Evolutionary conservation across 148 eudicot genomes (phyloP), one percentile per base, ranked within the genome.

Genomic region (Simmondsia chinensis): DNA sequence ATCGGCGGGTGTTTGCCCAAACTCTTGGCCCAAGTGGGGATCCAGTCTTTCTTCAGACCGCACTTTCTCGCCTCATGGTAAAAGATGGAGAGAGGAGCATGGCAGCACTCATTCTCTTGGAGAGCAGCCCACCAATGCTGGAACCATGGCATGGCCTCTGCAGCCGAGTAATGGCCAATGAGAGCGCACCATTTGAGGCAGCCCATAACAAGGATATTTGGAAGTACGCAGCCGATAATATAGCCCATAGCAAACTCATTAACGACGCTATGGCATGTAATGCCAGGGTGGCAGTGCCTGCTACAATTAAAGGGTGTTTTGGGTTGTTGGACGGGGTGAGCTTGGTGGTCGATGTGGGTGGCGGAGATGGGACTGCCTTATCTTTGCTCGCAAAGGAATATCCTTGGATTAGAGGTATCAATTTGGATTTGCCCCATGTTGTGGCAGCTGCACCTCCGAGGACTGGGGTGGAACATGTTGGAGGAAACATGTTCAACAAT

Each of bases 351-450:
- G 95, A 82, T 47, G 95, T 86, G 0, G 87, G 91, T 0, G 95
- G 95, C 4, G 95, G 91, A 1, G 54, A 75, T 58, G 95, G 89
- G 7, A 72, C 78, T 0, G 31, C 76, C 1, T 34, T 72, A 30
- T 25, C 50, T n/a, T 20, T 57, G 46, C 42, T 78, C 32, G 75
- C 75, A 2, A 46, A 71, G 60, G 74, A 62, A 0, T 73, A 25
- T 42, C 80, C 86, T 28, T 66, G 71, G 75, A 45, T 78, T 56
- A 49, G 43, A 10, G 87, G 81, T 19, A 73, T 82, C 18, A 82
- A 78, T 56, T 86, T 81, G 49, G 94, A 86, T 73, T 66, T 77
- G 2, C 72, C 75, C 46, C 76, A 70, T 53, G 91, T 86, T 43
- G 64, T 68, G n/a, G 32, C 71, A 12, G 57, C 12, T 29, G 71